Conservation (phyloP, 2,329 filamentous ascomycete genomes). For the Pseudonectria foliicola region DNA sequence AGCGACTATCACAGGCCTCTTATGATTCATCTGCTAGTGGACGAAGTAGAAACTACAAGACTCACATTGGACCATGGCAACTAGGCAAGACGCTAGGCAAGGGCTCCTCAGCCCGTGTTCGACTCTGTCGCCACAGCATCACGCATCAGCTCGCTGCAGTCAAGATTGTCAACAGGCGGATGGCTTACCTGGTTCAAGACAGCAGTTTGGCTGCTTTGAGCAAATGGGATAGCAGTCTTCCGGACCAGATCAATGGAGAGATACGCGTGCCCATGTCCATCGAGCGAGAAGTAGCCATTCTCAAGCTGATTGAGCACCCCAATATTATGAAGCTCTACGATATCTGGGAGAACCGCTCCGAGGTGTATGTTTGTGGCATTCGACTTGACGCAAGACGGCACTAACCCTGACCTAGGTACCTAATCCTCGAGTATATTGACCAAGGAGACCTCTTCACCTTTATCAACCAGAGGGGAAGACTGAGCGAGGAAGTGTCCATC, state of each 20-base stretch:
- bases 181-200: constrained; percentile 72
- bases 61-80: constrained; percentile 89
- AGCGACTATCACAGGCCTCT: constrained; percentile 34
- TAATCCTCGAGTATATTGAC: constrained; percentile 89
- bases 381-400: not conserved
- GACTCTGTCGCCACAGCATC: constrained; percentile 71
- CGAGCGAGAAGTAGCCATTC: constrained; percentile 90
- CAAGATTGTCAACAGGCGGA: constrained; percentile 87
- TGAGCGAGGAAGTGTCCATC: constrained; percentile 73
- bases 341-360: constrained; percentile 94
- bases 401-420: constrained; percentile 55
- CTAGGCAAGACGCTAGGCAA: constrained; percentile 83
- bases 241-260: constrained; percentile 50
- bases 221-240: constrained; percentile 56
- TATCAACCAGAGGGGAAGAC: constrained; percentile 64
- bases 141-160: constrained; percentile 81
- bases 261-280: constrained; percentile 78
- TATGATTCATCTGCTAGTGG: constrained; percentile 34
- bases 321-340: constrained; percentile 94
- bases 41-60: constrained; percentile 46
- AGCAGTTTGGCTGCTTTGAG: constrained; percentile 81
- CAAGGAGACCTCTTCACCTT: constrained; percentile 76
- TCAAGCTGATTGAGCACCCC: constrained; percentile 91
- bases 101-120: constrained; percentile 82
- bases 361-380: constrained; percentile 60